These are phyloP conservation scores for Crotalaria pallida DNA, from an alignment of 306 rosid species.

Conservation along the genomic window DNA sequence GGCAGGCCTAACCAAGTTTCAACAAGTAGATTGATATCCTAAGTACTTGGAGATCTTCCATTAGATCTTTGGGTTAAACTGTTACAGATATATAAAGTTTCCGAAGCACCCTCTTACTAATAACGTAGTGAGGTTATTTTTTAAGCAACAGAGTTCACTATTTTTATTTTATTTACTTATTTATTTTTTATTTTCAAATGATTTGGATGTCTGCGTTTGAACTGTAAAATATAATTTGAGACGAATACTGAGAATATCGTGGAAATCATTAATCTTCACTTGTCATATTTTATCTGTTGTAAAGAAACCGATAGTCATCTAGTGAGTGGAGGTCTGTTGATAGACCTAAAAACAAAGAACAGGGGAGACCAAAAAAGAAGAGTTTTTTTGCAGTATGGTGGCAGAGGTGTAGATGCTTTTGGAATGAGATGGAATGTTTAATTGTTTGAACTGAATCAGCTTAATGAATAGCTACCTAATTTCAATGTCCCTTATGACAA, in stretches of 20 bases:
- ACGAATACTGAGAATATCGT: background rate
- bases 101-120: background rate
- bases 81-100: background rate
- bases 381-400: slow-evolving; percentile 2
- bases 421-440: background rate
- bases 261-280: background rate
- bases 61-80: background rate
- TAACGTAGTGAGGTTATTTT: background rate
- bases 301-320: background rate
- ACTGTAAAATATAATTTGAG: background rate
- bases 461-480: slow-evolving; percentile 4
- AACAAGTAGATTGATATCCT: background rate
- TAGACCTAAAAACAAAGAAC: background rate
- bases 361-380: background rate
- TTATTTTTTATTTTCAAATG: background rate
- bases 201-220: slow-evolving; percentile 6
- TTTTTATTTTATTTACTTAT: no score
- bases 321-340: background rate
- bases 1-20: background rate
- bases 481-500: background rate
- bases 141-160: background rate
- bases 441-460: slow-evolving; percentile 7
- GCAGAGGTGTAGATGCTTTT: background rate
- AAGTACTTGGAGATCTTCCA: slow-evolving; percentile 1
- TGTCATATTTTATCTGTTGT: background rate